Conservation (phyloP, 2,329 filamentous ascomycete genomes). For the Sarocladium kiliense region DNA sequence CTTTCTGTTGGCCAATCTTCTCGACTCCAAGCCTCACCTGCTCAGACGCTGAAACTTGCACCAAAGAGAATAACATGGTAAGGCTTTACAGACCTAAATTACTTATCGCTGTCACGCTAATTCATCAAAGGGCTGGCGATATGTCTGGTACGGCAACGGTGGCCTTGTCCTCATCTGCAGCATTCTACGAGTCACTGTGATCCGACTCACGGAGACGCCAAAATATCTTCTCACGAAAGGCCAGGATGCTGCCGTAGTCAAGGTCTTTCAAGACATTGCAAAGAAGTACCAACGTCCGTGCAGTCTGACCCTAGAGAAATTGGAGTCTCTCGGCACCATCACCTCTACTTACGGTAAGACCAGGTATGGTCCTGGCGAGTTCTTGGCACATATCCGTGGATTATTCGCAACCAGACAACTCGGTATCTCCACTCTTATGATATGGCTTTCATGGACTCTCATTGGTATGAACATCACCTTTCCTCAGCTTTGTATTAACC, state of each 20-base stretch:
- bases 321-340: slow-evolving; percentile 37
- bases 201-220: slow-evolving; percentile 53
- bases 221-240: slow-evolving; percentile 53
- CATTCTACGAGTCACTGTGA: slow-evolving; percentile 46
- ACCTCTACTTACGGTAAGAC: background rate
- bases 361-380: background rate
- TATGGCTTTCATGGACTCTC: slow-evolving; percentile 53
- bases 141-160: slow-evolving; percentile 42
- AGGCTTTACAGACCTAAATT: too few species aligned
- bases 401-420: background rate
- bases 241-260: slow-evolving; percentile 44
- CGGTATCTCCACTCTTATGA: background rate
- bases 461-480: slow-evolving; percentile 64
- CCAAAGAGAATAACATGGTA: too few species aligned
- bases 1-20: background rate
- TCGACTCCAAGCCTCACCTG: too few species aligned
- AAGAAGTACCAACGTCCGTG: slow-evolving; percentile 33
- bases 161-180: slow-evolving; percentile 44
- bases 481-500: too few species aligned
- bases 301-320: slow-evolving; percentile 31
- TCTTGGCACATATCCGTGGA: background rate
- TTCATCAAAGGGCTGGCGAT: slow-evolving; percentile 43
- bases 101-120: too few species aligned
- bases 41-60: too few species aligned
- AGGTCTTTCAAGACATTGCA: slow-evolving; percentile 32